Evolutionary conservation across 768 basidiomycete genomes (phyloP).

Genomic region (Calvatia gigantea): DNA sequence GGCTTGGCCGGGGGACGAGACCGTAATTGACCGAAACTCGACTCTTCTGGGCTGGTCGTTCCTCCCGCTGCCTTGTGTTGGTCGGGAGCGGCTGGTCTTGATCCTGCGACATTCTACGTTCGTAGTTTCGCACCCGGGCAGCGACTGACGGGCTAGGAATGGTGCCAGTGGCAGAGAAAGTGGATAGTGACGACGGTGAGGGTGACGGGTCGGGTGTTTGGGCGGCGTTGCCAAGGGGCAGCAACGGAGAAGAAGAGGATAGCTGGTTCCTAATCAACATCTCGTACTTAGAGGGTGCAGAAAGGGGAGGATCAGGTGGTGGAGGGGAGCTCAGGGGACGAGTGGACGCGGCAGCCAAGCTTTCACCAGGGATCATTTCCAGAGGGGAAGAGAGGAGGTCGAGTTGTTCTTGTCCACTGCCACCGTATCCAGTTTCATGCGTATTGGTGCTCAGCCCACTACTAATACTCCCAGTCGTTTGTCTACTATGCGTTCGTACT

Average conservation of each 20-base stretch:
- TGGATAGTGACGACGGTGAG: neutral
- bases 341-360: neutral
- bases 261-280: neutral
- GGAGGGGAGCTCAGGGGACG: neutral
- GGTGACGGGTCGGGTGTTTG: slow-evolving; percentile 8
- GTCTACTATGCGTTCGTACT: slow-evolving; percentile 28
- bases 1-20: slow-evolving; percentile 54
- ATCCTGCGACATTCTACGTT: slow-evolving; percentile 55
- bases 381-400: slow-evolving; percentile 29
- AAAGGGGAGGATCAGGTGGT: slow-evolving; percentile 8
- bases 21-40: slow-evolving; percentile 54
- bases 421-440: slow-evolving; percentile 12
- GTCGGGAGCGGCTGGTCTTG: slow-evolving; percentile 28
- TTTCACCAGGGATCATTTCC: slow-evolving; percentile 21
- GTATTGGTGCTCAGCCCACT: slow-evolving; percentile 29
- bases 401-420: slow-evolving; percentile 14
- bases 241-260: neutral
- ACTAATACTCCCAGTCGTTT: slow-evolving; percentile 26
- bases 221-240: neutral
- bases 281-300: slow-evolving; percentile 1
- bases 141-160: slow-evolving; percentile 35
- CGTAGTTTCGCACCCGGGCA: slow-evolving; percentile 53
- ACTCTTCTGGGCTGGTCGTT: slow-evolving; percentile 31
- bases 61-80: slow-evolving; percentile 41
- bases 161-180: slow-evolving; percentile 14